A percentile compares a stretch with the other conserved stretches of the same genome.
phyloP scores from a whole-genome alignment of 2,329 filamentous ascomycete genomes.

The Colletotrichum sp. region DNA sequence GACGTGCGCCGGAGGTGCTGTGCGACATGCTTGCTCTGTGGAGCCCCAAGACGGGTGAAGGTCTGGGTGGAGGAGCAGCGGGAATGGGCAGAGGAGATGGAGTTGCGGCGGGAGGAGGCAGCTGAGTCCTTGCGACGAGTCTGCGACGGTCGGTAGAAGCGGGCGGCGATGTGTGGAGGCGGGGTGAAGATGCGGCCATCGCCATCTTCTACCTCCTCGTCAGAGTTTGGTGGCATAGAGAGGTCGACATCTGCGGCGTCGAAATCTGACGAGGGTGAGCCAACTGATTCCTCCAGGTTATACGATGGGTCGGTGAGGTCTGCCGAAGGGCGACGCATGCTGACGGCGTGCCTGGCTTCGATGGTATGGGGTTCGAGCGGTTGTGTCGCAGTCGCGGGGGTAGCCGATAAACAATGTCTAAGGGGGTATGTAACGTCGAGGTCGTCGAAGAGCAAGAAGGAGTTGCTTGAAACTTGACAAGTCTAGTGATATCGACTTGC shows the following conservation, averaged over 20 bases:
- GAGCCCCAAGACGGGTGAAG: conserved; percentile 55
- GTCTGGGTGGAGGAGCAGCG: conserved; percentile 67
- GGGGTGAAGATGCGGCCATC: conserved; percentile 58
- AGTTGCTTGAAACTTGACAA: background rate
- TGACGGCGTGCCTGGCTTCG: conserved; percentile 23
- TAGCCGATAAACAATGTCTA: background rate
- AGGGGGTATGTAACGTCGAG: background rate
- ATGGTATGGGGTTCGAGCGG: background rate
- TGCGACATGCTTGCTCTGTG: conserved; percentile 78
- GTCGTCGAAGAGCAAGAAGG: background rate
- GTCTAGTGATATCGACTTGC: background rate
- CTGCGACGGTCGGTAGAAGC: conserved; percentile 74
- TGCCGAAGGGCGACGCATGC: conserved; percentile 47
- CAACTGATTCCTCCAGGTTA: conserved; percentile 40
- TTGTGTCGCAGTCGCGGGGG: background rate
- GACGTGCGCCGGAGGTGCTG: conserved; percentile 81
- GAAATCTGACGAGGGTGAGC: conserved; percentile 31
- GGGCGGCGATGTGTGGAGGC: conserved; percentile 78
- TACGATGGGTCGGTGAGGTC: conserved; percentile 47
- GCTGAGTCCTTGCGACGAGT: conserved; percentile 77
- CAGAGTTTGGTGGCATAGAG: conserved; percentile 38
- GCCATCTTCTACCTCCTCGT: conserved; percentile 38
- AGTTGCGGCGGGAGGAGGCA: conserved; percentile 80
- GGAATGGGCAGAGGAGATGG: conserved; percentile 77
- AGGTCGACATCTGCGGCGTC: conserved; percentile 38